phyloP scores from a whole-genome alignment of 192 early-diverging fungal species.

The Globomyces pollinis-pini region DNA sequence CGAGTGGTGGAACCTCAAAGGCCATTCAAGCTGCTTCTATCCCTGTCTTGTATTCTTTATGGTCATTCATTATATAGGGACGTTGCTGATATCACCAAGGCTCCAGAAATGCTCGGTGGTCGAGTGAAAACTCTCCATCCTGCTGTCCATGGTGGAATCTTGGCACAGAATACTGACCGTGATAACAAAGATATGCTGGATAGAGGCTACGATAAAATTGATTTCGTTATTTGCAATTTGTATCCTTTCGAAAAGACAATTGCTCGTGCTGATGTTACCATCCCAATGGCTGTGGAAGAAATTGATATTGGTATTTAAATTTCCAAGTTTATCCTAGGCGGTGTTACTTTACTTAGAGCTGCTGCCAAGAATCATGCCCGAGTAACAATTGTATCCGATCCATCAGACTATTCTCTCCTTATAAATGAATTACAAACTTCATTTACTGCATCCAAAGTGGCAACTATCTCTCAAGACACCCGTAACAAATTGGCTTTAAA shows the following conservation, averaged over 20 bases:
- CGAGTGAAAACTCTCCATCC: conserved; percentile 99
- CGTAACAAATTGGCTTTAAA: conserved; percentile 82
- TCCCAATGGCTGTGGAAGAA: conserved; percentile 94
- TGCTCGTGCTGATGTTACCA: conserved; percentile 78
- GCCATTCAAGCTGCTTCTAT: conserved; percentile 82
- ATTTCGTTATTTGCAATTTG: conserved; percentile 94
- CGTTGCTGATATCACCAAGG: conserved; percentile 94
- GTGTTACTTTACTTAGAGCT: conserved; percentile 94
- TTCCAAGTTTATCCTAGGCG: conserved; percentile 45
- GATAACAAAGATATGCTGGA: conserved; percentile 83
- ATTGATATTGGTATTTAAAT: conserved; percentile 78
- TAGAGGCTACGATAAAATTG: conserved; percentile 87
- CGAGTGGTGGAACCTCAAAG: conserved; percentile 92
- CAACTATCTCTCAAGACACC: conserved; percentile 59
- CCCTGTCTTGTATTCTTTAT: conserved; percentile 63
- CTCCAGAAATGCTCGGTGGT: conserved; percentile 98
- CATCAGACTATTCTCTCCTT: conserved; percentile 78
- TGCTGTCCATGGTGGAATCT: conserved; percentile 94
- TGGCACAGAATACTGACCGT: conserved; percentile 75
- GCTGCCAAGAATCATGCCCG: conserved; percentile 99
- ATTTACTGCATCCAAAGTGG: conserved; percentile 23
- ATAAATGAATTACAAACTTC: conserved; percentile 62
- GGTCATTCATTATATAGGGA: conserved; percentile 67
- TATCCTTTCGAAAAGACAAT: conserved; percentile 97
- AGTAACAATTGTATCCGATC: conserved; percentile 87